These are phyloP conservation scores for Cordyceps pruinosa DNA, from an alignment of 2,329 filamentous ascomycete genomes.

Conservation along the genomic window DNA sequence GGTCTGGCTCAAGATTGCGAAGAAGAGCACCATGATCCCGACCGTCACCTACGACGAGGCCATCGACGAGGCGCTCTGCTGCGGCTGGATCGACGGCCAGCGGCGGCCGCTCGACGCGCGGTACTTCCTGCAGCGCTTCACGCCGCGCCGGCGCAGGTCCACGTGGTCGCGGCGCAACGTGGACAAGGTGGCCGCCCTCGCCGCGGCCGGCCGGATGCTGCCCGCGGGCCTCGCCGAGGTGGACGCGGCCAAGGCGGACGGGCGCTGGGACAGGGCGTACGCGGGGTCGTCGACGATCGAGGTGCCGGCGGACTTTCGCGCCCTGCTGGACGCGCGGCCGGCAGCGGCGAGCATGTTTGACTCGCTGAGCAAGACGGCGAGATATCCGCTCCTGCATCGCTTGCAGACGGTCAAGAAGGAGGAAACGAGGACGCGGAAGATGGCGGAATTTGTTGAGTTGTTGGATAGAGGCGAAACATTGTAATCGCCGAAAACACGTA, in stretches of 20 bases:
- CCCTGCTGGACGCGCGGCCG: slow-evolving; percentile 28
- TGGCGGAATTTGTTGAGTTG: slow-evolving; percentile 34
- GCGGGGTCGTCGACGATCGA: slow-evolving; percentile 39
- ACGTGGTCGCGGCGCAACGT: slow-evolving; percentile 57
- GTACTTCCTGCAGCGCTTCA: slow-evolving; percentile 50
- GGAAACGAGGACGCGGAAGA: slow-evolving; percentile 30
- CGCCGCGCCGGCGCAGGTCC: slow-evolving; percentile 47
- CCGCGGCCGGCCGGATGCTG: slow-evolving; percentile 40
- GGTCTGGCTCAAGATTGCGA: slow-evolving; percentile 42
- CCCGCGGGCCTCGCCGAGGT: slow-evolving; percentile 42
- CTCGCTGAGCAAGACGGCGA: slow-evolving; percentile 35
- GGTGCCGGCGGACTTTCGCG: slow-evolving; percentile 43
- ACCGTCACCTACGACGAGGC: slow-evolving; percentile 45
- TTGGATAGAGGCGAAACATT: slow-evolving; percentile 29
- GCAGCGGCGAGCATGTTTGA: slow-evolving; percentile 30
- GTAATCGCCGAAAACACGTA: slow-evolving; percentile 1
- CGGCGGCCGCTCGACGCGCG: slow-evolving; percentile 35
- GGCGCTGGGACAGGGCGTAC: slow-evolving; percentile 53
- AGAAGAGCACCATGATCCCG: slow-evolving; percentile 36
- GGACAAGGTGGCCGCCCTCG: slow-evolving; percentile 38
- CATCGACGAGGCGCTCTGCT: slow-evolving; percentile 50
- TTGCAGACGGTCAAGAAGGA: slow-evolving; percentile 35
- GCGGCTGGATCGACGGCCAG: slow-evolving; percentile 58
- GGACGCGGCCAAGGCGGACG: slow-evolving; percentile 48
- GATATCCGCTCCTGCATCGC: slow-evolving; percentile 40